Evolutionary conservation across 805 yeast genomes (phyloP), one percentile per base, ranked within the genome.

Genomic region (Pichia kluyveri): DNA sequence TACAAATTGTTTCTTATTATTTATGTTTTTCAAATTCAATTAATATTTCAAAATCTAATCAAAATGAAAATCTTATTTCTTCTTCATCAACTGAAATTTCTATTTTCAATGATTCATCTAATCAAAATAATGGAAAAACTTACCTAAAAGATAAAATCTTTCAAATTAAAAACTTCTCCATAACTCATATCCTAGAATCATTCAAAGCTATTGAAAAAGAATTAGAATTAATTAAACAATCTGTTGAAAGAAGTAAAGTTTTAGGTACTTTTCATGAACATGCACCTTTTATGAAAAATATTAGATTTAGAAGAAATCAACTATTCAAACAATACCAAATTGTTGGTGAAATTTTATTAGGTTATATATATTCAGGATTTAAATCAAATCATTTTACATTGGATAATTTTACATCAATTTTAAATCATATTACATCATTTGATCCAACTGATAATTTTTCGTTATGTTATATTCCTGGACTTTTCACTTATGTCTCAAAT

Each of bases 311-410:
- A 58, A 77, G 88, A 52, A 78, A 76, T 48, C 79, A 79, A 53
- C 68, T 86, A 30, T 73, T 79, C 45, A 70, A 69, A 44, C 82
- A 82, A 56, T 93, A 89, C 61, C 95, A 87, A 56, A 59, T 73
- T 2, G 64, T 90, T 47, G 82, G 90, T 41, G 85, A 81, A 60
- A 69, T 86, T 1, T 67, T 83, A 8, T 77, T 62, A 55, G 82
- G 83, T 3, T 61, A 77, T 41, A 67, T 74, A 8, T 67, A 39
- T 8, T 38, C 37, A n/a, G 31, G 69, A 3, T 68, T 30, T 9
- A 18, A 23, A 15, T n/a, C 10, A 8, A 68, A 38, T 68, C 69
- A 38, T 54, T 62, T 38, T 66, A 63, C 8, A 53, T 63, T 58
- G 8, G 60, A 66, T 0, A 62, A 70, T 6, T 73, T 73, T 55